Base-by-base conservation (phyloP, 805 yeast species). In the Starmerella apis region DNA sequence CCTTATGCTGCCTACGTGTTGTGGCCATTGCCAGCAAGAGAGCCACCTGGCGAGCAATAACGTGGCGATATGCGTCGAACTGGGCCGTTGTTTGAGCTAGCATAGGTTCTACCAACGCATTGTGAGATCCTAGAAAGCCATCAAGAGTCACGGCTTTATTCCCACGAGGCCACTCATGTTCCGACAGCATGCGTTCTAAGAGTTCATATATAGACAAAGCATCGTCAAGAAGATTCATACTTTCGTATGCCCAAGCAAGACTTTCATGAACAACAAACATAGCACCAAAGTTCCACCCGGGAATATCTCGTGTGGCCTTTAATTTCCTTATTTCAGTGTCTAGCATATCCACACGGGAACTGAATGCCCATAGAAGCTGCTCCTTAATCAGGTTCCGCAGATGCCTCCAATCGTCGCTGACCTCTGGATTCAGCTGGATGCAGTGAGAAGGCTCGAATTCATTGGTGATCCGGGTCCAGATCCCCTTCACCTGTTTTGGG, bases 141-240 rank as follows among this genome's bases (percentile, higher is more conserved):
- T 18, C 35, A 20, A 50, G 50, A 23, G 55, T 49, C 9, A 54
- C 56, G 20, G 52, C 49, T 4, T 52, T 44, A 5, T 49, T 46
- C 4, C 48, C 20, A 14, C 28, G 43, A 33, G 54, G 49, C 47
- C 60, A 56, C 9, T 46, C 45, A 27, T 62, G 57, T 27, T 69
- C 23, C 2, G 41, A 18, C 8, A 53, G 68, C 7, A 64, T 54
- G 1, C 57, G 51, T 16, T 71, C 69, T 5, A 83, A 57, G 25
- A 67, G 68, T 28, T 75, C 73, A 55, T 78, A 81, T 20, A 74
- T 71, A 3, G 62, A 65, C 31, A 81, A 61, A 0, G 90, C 73
- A 47, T 83, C 88, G 24, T 80, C 82, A 23, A 70, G 64, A 22
- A 83, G 71, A 23, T 73, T 72, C 67, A 85, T 70, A 42, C 74